Conservation (phyloP, 495 filamentous ascomycete genomes). For the Penicillium manginii region DNA sequence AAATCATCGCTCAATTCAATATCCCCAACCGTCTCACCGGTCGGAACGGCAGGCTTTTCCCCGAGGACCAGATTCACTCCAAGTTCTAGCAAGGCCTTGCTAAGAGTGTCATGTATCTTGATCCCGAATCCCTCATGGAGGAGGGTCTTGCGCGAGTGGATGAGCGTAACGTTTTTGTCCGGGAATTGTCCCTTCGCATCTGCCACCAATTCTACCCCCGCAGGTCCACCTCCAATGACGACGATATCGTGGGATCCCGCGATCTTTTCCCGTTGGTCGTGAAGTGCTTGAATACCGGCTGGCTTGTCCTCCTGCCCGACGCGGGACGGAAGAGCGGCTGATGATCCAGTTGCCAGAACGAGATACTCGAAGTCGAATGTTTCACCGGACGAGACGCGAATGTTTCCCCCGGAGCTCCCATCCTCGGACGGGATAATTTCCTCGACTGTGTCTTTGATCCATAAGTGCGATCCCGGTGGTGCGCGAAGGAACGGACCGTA, state of each 20-base stretch:
- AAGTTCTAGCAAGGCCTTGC: constrained; percentile 39
- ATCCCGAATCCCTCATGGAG: constrained; percentile 46
- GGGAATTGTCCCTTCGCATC: constrained; percentile 57
- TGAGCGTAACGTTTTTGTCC: constrained; percentile 53
- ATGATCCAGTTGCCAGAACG: constrained; percentile 38
- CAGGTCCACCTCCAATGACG: constrained; percentile 57
- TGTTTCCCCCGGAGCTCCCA: neutral
- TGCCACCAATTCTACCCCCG: constrained; percentile 55
- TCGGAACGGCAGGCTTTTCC: constrained; percentile 30
- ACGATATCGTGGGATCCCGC: constrained; percentile 39
- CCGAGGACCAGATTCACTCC: constrained; percentile 47
- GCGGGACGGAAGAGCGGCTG: constrained; percentile 20
- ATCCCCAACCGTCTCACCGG: neutral
- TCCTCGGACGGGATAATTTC: neutral
- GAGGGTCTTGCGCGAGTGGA: constrained; percentile 55
- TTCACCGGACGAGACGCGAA: constrained; percentile 17
- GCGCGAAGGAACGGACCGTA: constrained; percentile 29
- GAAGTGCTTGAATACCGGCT: constrained; percentile 24
- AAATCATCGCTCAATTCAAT: constrained; percentile 4
- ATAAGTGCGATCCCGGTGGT: constrained; percentile 46
- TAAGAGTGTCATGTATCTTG: constrained; percentile 40
- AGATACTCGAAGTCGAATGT: constrained; percentile 37
- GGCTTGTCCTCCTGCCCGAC: constrained; percentile 10
- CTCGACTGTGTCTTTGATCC: constrained; percentile 28
- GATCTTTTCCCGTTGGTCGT: constrained; percentile 25